Percentiles rank a stretch among this genome's conserved stretches.
Conservation (phyloP, 2,329 filamentous ascomycete genomes). For the Alternaria ethzedia region DNA sequence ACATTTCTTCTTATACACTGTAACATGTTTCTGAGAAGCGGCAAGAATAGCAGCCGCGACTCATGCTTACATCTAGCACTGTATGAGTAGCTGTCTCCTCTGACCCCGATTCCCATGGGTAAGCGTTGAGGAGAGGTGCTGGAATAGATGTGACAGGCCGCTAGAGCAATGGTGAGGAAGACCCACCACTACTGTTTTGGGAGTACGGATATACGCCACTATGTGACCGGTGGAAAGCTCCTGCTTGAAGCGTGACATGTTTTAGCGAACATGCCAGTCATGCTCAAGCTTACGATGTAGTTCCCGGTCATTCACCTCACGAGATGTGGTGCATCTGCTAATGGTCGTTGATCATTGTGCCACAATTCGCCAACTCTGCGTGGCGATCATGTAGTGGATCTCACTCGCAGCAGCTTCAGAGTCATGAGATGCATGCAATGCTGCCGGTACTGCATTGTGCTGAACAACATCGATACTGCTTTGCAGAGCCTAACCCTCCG, state of each 20-base stretch:
- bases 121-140: conserved; percentile 9
- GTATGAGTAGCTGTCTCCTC: conserved; percentile 12
- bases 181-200: conserved; percentile 21
- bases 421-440: not conserved
- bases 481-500: not conserved
- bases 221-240: conserved; percentile 15
- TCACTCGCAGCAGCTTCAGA: not conserved
- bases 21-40: conserved; percentile 1
- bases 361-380: not conserved
- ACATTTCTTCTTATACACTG: conserved; percentile 28
- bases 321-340: not conserved
- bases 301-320: not conserved
- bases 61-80: conserved; percentile 1
- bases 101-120: conserved; percentile 13
- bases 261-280: conserved; percentile 19
- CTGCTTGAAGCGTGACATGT: conserved; percentile 19
- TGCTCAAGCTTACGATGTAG: not conserved
- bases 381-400: conserved; percentile 2
- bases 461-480: not conserved
- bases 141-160: conserved; percentile 20
- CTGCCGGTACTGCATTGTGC: not conserved
- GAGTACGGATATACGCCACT: conserved; percentile 20
- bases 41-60: conserved; percentile 25
- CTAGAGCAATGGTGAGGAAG: conserved; percentile 23
- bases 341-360: not conserved